Evolutionary conservation across 176 grass and related monocot genomes (phyloP).

Genomic region (Phoenix roebelenii): DNA sequence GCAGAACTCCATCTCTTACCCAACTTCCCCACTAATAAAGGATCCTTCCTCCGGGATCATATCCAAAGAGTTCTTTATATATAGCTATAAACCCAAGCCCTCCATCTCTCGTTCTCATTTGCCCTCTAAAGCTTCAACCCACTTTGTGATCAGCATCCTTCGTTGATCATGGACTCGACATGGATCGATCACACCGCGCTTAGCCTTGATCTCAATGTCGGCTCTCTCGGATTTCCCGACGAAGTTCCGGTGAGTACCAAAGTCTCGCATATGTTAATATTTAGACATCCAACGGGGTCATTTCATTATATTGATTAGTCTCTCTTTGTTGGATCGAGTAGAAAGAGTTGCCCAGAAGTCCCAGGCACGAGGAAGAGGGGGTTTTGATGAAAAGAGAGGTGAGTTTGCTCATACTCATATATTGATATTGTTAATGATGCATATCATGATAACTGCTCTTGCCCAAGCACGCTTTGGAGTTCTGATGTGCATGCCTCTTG

Average conservation of each 20-base stretch:
- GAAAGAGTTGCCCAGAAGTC: neutral
- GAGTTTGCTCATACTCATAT: neutral
- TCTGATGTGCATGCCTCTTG: too few species aligned
- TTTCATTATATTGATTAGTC: neutral
- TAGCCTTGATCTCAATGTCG: constrained; percentile 61
- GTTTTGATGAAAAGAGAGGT: constrained; percentile 27
- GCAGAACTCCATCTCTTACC: too few species aligned
- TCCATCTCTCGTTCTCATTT: too few species aligned
- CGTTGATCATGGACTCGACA: constrained; percentile 28
- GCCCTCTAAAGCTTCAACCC: too few species aligned
- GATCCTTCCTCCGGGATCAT: too few species aligned
- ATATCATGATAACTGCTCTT: neutral
- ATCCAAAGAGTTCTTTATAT: too few species aligned
- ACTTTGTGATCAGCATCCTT: too few species aligned
- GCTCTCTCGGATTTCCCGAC: constrained; percentile 6
- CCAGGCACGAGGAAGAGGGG: neutral
- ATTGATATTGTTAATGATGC: neutral
- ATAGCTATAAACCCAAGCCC: too few species aligned
- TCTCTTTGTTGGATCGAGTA: neutral
- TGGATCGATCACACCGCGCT: constrained; percentile 21
- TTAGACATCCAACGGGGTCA: too few species aligned
- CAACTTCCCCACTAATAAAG: too few species aligned
- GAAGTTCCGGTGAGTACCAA: constrained; percentile 10
- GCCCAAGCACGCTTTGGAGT: too few species aligned
- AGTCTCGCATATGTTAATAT: too few species aligned